Base-by-base conservation (phyloP, 2,329 filamentous ascomycete genomes). In the Botryotinia narcissicola region DNA sequence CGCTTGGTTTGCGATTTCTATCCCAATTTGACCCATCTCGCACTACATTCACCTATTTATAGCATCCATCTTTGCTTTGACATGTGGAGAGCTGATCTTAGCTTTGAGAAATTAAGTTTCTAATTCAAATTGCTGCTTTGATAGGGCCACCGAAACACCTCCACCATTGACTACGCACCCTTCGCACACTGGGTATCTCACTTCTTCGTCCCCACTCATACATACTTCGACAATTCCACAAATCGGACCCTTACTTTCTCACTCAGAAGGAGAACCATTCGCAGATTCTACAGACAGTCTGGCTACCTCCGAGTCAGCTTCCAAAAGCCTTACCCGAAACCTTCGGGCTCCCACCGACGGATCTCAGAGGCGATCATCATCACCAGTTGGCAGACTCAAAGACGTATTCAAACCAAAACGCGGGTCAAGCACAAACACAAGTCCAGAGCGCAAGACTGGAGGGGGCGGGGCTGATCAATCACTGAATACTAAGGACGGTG, bases 321-420 rank as follows among this genome's bases (percentile, higher is more conserved):
- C 74, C 81, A 80, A 67, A 16, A 72, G 75, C 78, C 81, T 82
- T 68, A 82, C 82, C 63, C 82, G 73, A 42, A 76, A 78, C 74
- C 84, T 84, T 74, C 84, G 81, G 77, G 83, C 82, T 72, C 84
- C 84, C 66, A 80, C 79, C 76, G 83, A 82, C 78, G 83, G 84
- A 74, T 80, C 83, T 63, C 83, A 84, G 75, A 87, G 87, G 77
- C 88, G 92, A 74, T 89, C 89, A 37, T 86, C 88, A 32, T 95
- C 93, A 16, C 92, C 92, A 18, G 89, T 88, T 70, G 88, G 90
- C 79, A 93, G 90, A 79, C 84, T 95, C 75, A 92, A 88, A 81
- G 90, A 91, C 79, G 92, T 91, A 20, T 93, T 96, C 79, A 88
- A 84, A 74, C 84, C 86, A 35, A 75, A 75, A 60, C 76, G 76